These are phyloP conservation scores for Diatrype stigma DNA, from an alignment of 2,329 filamentous ascomycete genomes.

Conservation along the genomic window DNA sequence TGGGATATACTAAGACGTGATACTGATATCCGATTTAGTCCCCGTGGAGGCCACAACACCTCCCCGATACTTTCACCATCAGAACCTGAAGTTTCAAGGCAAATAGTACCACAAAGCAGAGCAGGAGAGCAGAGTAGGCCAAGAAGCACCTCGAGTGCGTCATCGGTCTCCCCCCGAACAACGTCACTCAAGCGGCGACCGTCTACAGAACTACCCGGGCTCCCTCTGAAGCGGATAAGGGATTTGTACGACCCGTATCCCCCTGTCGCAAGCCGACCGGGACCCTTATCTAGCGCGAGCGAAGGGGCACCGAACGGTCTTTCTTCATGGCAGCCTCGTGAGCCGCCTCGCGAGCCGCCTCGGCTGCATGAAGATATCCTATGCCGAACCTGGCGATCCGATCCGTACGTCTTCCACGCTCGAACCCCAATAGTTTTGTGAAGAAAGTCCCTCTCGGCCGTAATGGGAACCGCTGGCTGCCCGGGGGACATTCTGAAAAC, in stretches of 20 bases:
- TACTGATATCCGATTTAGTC: conserved; percentile 34
- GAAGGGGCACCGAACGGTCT: neutral
- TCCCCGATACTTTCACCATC: conserved; percentile 50
- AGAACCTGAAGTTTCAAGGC: conserved; percentile 44
- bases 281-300: conserved; percentile 11
- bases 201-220: conserved; percentile 25
- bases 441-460: too few relatives aligned
- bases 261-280: conserved; percentile 27
- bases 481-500: neutral
- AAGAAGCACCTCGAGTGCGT: conserved; percentile 42
- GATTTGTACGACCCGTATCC: conserved; percentile 44
- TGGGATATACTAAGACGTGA: neutral
- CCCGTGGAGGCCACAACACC: conserved; percentile 54
- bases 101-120: conserved; percentile 27
- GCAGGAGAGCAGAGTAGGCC: conserved; percentile 34
- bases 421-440: too few relatives aligned
- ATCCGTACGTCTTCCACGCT: conserved; percentile 41
- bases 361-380: conserved; percentile 47
- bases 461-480: too few relatives aligned
- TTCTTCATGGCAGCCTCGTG: conserved; percentile 23
- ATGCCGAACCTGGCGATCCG: conserved; percentile 45
- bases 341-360: conserved; percentile 33
- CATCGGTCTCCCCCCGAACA: conserved; percentile 45
- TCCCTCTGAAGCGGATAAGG: conserved; percentile 46
- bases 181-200: conserved; percentile 23